These are phyloP conservation scores for Immersiella caudata DNA, from an alignment of 495 filamentous ascomycete species.

Conservation along the genomic window DNA sequence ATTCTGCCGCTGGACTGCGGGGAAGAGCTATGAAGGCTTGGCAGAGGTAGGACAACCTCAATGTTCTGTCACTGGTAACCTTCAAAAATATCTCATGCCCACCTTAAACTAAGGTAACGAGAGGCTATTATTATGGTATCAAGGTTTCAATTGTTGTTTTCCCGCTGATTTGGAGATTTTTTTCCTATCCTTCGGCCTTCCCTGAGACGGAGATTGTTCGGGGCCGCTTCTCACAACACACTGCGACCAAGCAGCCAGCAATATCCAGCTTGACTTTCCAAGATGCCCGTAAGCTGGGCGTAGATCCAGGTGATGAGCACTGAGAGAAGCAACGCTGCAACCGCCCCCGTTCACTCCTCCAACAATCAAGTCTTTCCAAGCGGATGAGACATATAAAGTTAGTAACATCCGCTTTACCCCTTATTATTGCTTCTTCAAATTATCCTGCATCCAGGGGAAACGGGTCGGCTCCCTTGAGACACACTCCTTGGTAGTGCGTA, in stretches of 20 bases:
- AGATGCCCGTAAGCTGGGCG: background rate
- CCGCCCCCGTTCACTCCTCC: too few species aligned
- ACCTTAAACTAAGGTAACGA: too few species aligned
- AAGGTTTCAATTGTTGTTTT: too few species aligned
- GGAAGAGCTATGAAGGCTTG: background rate
- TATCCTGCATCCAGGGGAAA: background rate
- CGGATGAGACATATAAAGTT: background rate
- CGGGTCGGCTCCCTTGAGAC: background rate
- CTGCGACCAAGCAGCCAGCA: background rate
- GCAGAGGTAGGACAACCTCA: too few species aligned
- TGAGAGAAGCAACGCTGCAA: too few species aligned
- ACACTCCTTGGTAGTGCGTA: background rate
- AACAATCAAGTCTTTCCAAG: background rate
- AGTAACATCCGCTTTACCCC: background rate
- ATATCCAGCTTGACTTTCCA: background rate
- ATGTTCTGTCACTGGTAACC: too few species aligned
- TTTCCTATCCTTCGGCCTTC: too few species aligned
- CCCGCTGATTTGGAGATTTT: too few species aligned
- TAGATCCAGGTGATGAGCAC: background rate
- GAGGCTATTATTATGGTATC: too few species aligned
- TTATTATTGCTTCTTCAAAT: background rate
- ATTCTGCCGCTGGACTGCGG: constrained; percentile 4
- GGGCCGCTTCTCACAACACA: too few species aligned
- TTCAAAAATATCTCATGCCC: too few species aligned
- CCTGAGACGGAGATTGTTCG: too few species aligned